Percentiles rank a stretch among this genome's conserved stretches.
phyloP scores from a whole-genome alignment of 2,329 filamentous ascomycete species.

The Colletotrichum sp. region DNA sequence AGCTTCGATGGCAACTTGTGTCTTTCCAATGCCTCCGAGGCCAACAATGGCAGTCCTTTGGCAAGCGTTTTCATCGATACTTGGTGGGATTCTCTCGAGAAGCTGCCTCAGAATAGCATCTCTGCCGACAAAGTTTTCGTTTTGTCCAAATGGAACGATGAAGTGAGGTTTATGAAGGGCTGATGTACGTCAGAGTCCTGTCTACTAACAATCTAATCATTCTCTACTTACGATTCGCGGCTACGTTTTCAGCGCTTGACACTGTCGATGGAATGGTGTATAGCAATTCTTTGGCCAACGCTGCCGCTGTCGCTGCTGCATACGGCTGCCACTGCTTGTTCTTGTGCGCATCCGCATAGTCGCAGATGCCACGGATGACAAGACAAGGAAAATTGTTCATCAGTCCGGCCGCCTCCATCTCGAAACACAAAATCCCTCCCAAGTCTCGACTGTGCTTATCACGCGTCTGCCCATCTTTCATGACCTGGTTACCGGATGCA shows the following conservation, averaged over 20 bases:
- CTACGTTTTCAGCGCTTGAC: neutral
- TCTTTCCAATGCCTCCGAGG: constrained; percentile 42
- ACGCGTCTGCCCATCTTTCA: neutral
- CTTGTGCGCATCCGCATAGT: constrained; percentile 43
- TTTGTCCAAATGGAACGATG: neutral
- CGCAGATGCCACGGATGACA: constrained; percentile 39
- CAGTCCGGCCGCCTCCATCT: constrained; percentile 32
- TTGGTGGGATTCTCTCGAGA: constrained; percentile 10
- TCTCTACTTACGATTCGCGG: neutral
- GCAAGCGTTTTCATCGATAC: constrained; percentile 20
- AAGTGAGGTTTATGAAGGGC: neutral
- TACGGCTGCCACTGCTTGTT: constrained; percentile 39
- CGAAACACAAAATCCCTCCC: constrained; percentile 23
- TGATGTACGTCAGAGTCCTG: no score
- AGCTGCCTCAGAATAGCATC: neutral
- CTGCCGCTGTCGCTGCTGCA: constrained; percentile 34
- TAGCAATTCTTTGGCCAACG: constrained; percentile 17
- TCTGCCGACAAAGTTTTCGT: neutral
- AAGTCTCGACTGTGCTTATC: neutral
- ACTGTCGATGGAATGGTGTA: neutral
- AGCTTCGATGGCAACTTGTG: constrained; percentile 40
- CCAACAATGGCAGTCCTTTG: constrained; percentile 31
- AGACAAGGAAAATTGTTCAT: constrained; percentile 31
- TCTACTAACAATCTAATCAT: no score
- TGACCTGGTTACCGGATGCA: constrained; percentile 19